Base-by-base conservation (phyloP, 1,284 basidiomycete genomes). In the Microbotryum saponariae region DNA sequence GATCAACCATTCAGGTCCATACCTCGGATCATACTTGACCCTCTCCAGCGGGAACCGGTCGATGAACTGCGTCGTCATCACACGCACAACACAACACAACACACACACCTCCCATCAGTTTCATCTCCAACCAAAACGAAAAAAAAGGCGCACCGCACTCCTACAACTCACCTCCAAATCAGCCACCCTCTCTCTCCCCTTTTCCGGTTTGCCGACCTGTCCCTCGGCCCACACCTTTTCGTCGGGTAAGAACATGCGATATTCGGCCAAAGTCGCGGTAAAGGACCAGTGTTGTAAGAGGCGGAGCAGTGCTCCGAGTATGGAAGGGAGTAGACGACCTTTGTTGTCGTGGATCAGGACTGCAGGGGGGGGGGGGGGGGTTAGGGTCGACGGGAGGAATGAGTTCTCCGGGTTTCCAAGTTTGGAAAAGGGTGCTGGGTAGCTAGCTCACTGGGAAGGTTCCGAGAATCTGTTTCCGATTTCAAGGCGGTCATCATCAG, bases 301-400 rank as follows among this genome's bases (percentile, higher is more conserved):
- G 3, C 66, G 63, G 0, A 68, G 47, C 25, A 68, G 58, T 1
- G 63, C 56, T 6, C 52, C 51, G 45, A 68, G 49, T 48, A 68
- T 51, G 5, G 63, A 65, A 20, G 66, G 66, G 8, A 68, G 45
- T 44, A 65, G 52, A 8, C 66, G 63, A 8, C 66, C 66, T 50
- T 68, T 68, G 64, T 68, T 68, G 64, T 68, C 66, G 61, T 68
- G 66, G 23, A 68, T 61, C 29, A 68, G 53, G 47, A 67, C 65
- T 67, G 47, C n/a, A 23, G 23, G 3, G 25, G 8, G 37, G 23
- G 23, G 3, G 25, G 8, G 37, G 23, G 25, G 25, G 25, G 2
- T 25, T 25, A 25, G 25, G n/a, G n/a, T n/a, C n/a, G n/a, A n/a
- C n/a, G n/a, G n/a, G 25, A 58, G 29, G 29, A 3, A 20, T 7